Evolutionary conservation across 2,329 filamentous ascomycete species (phyloP).

Genomic region (Trichoderma sp.): DNA sequence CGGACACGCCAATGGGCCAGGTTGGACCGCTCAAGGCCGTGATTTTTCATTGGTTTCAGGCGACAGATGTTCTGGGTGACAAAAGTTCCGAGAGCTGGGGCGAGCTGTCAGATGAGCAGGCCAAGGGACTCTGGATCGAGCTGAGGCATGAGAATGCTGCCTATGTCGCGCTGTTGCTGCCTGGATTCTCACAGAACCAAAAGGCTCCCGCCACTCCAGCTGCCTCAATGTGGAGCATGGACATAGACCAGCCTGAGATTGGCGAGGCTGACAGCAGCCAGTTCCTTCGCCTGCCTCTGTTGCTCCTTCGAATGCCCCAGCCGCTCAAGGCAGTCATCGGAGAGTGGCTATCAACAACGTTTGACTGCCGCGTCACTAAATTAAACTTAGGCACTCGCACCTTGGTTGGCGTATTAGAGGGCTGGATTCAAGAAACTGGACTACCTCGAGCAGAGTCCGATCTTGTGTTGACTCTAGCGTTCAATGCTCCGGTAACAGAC

Average conservation of each 20-base stretch:
- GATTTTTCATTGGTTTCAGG: slow-evolving; percentile 45
- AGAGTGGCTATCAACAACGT: slow-evolving; percentile 52
- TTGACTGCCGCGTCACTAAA: slow-evolving; percentile 55
- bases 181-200: slow-evolving; percentile 29
- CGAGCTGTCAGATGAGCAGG: slow-evolving; percentile 26
- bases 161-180: slow-evolving; percentile 52
- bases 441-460: slow-evolving; percentile 40
- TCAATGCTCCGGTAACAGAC: slow-evolving; percentile 40
- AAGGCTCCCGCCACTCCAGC: neutral
- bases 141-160: slow-evolving; percentile 52
- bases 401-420: slow-evolving; percentile 49
- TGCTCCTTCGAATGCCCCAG: slow-evolving; percentile 55
- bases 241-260: slow-evolving; percentile 19
- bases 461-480: slow-evolving; percentile 50
- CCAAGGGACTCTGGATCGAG: slow-evolving; percentile 43
- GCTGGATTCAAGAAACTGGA: slow-evolving; percentile 45
- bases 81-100: slow-evolving; percentile 22
- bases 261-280: slow-evolving; percentile 22
- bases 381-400: slow-evolving; percentile 50
- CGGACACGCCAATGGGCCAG: slow-evolving; percentile 39
- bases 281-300: slow-evolving; percentile 50
- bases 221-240: slow-evolving; percentile 24
- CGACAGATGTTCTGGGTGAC: slow-evolving; percentile 33
- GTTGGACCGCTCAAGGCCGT: slow-evolving; percentile 46
- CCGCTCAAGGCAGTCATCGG: slow-evolving; percentile 47